phyloP scores from a whole-genome alignment of 1,284 basidiomycete species.

The Malassezia globosa region DNA sequence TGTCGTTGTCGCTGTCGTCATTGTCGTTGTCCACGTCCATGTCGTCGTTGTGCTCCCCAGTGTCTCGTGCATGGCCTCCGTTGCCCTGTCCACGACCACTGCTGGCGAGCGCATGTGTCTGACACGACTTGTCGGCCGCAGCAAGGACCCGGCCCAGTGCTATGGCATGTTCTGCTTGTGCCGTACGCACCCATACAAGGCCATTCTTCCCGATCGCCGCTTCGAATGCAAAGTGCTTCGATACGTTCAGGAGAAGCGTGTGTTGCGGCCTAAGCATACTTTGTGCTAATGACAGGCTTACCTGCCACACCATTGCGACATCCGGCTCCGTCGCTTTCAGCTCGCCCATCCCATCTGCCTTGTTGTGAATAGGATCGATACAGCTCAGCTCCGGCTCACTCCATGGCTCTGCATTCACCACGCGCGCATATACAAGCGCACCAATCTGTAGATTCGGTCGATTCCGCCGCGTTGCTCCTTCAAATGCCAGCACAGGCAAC shows the following conservation, averaged over 20 bases:
- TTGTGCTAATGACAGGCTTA: conserved; percentile 19
- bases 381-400: conserved; percentile 43
- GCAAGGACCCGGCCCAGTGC: conserved; percentile 30
- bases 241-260: conserved; percentile 23
- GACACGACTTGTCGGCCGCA: conserved; percentile 18
- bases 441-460: conserved; percentile 41
- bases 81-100: not conserved
- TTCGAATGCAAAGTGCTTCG: conserved; percentile 39
- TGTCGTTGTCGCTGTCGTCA: no score
- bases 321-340: conserved; percentile 28
- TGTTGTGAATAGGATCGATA: conserved; percentile 34
- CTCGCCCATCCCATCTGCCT: conserved; percentile 39
- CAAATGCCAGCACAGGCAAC: conserved; percentile 39
- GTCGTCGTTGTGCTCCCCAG: not conserved
- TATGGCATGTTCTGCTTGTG: conserved; percentile 23
- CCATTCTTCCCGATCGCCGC: conserved; percentile 41
- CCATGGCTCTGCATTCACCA: conserved; percentile 28
- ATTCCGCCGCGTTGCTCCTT: conserved; percentile 44
- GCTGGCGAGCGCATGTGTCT: not conserved
- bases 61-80: not conserved
- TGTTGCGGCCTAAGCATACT: conserved; percentile 25
- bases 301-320: conserved; percentile 22
- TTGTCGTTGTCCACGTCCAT: not conserved
- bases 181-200: conserved; percentile 32
- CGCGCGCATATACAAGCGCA: conserved; percentile 34